Base-by-base conservation (phyloP, 2,329 filamentous ascomycete genomes). In the Aspergillus carbonarius region DNA sequence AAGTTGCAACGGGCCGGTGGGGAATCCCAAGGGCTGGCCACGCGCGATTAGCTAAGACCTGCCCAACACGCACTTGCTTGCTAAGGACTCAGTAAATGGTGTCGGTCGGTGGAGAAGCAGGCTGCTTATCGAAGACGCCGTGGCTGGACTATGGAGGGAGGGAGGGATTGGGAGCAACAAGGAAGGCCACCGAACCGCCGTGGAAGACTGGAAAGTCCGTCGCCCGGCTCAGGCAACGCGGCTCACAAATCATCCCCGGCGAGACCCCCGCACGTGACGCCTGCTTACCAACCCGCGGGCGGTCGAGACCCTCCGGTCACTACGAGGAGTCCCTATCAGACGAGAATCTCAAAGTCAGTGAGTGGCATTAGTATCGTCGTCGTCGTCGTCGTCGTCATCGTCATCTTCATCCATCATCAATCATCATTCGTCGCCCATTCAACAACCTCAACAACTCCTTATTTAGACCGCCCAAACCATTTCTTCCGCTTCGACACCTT, bases 401-500 rank as follows among this genome's bases (percentile, higher is more conserved):
- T 18, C 40, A n/a, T n/a, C n/a, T n/a, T n/a, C n/a, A n/a, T n/a
- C n/a, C n/a, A n/a, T n/a, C n/a, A 27, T 52, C 17, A 53, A 18
- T 53, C 50, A 34, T 44, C 30, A 32, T 10, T 32, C 30, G 20
- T 50, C 50, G 18, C 34, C 9, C 44, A 30, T 48, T 13, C 25
- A 2, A 12, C 8, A 23, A 15, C 48, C 17, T n/a, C 7, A 23
- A 49, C 46, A 63, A 62, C 57, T 60, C 53, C 64, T 64, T 59
- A 67, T 47, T 9, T 66, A 55, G 54, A 40, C 37, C 66, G 60
- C 15, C 65, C 64, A 57, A 74, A 71, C 72, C 72, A 75, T 61
- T 72, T 74, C 65, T 66, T 69, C 30, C 62, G 66, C 46, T 64
- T 62, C 3, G 59, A 47, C 17, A 63, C 40, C n/a, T n/a, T n/a